Percentiles rank a stretch among this genome's conserved stretches.
Conservation (phyloP, 2,329 filamentous ascomycete genomes). For the Fusarium duplospermum region DNA sequence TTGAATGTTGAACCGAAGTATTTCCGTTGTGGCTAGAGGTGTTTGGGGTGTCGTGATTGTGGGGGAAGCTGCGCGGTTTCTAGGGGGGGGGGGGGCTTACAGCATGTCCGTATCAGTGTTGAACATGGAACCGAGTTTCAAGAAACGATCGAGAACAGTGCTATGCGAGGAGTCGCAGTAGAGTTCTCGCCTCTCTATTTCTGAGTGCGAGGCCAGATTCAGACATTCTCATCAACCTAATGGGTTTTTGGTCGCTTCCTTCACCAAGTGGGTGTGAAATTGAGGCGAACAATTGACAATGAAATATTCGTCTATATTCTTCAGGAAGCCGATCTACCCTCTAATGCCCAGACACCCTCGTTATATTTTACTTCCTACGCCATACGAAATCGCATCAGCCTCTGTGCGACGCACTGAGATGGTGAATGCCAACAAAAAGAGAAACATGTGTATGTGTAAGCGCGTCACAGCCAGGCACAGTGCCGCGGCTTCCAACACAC, state of each 20-base stretch:
- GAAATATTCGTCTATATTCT: conserved; percentile 35
- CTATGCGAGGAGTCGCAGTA: not conserved
- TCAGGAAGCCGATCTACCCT: conserved; percentile 26
- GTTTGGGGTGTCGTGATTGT: conserved; percentile 3
- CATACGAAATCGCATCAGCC: conserved; percentile 43
- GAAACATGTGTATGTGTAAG: conserved; percentile 5
- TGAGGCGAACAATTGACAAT: not conserved
- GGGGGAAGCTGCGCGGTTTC: no score
- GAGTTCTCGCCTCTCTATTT: not conserved
- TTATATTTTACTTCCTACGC: conserved; percentile 47
- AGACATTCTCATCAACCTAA: not conserved
- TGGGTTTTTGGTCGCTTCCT: not conserved
- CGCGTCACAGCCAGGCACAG: not conserved
- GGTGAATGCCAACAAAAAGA: conserved; percentile 19
- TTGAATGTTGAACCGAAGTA: conserved; percentile 14
- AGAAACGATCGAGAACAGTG: not conserved
- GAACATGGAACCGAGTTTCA: not conserved
- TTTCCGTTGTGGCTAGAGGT: conserved; percentile 23
- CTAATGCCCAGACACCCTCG: conserved; percentile 23
- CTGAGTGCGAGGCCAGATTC: not conserved
- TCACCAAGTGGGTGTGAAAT: not conserved
- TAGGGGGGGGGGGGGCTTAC: no score
- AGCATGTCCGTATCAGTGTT: conserved; percentile 11
- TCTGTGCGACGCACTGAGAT: conserved; percentile 32
- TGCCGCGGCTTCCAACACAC: not conserved